Evolutionary conservation across 495 filamentous ascomycete species (phyloP), one percentile per base, ranked within the genome.

Genomic region (Tetracladium marchalianum): DNA sequence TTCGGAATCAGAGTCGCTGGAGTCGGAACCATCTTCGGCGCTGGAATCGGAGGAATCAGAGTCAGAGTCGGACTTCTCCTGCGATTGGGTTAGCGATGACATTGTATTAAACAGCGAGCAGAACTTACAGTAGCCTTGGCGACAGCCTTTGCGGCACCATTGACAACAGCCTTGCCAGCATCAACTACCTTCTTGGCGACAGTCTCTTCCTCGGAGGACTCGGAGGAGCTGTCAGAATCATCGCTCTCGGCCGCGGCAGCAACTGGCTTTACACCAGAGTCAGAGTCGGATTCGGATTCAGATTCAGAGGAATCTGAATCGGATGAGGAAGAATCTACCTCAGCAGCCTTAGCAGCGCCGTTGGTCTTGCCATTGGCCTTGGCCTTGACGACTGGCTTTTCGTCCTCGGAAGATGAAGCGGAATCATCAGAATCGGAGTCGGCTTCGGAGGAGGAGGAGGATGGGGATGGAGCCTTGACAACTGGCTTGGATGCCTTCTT

Each of bases 401-500:
- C 64, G 12, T 64, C 60, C 10, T 52, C 60, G 24, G 59, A 62
- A 35, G 46, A 52, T 35, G 52, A 54, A 11, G 52, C 56, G 17
- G 52, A 46, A 18, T 59, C 61, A 3, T 47, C 60, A 35, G 58
- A 58, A 3, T 57, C 66, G 37, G 56, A 62, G 13, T 58, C 58
- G 22, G 65, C 43, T 5, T 63, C 67, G 31, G 63, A 59, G 18
- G 59, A n/a, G n/a, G n/a, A n/a, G n/a, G n/a, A 52, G 16, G 62
- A 62, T 47, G 72, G 59, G 52, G 66, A 43, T 37, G 71, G 62
- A 51, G 56, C 63, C 66, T 74, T 73, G 15, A 48, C 44, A 42
- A 44, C 47, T 39, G 47, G 45, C 68, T 74, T 77, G 43, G 61
- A 56, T 58, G 70, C 71, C 61, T 74, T 74, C 39, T 59, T 63